Conservation (phyloP, 177 flowering plant genomes). For the Vitis hybrid region DNA sequence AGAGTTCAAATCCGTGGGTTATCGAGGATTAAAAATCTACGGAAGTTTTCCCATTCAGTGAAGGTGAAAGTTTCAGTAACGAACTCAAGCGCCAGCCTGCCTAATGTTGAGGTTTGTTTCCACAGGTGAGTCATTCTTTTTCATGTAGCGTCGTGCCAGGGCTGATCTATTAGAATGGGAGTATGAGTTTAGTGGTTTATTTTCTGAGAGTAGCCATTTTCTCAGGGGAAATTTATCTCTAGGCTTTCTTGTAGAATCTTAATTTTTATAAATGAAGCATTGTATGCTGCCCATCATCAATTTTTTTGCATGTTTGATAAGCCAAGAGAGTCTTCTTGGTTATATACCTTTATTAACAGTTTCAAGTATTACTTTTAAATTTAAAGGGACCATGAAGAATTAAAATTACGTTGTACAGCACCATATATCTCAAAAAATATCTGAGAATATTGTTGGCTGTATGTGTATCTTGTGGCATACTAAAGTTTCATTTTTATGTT, state of each 20-base stretch:
- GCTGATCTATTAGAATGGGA: neutral
- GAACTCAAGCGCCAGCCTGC: slow-evolving; percentile 28
- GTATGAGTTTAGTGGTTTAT: neutral
- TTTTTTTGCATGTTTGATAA: neutral
- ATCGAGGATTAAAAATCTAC: slow-evolving; percentile 54
- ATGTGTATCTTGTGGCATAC: neutral
- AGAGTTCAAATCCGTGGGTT: slow-evolving; percentile 68
- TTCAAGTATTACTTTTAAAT: neutral
- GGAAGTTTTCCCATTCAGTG: slow-evolving; percentile 58
- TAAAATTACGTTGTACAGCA: neutral
- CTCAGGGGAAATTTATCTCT: too few relatives aligned
- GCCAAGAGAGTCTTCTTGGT: neutral
- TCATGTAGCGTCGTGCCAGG: too few relatives aligned
- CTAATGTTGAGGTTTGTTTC: slow-evolving; percentile 66
- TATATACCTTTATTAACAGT: neutral
- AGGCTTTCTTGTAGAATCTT: neutral
- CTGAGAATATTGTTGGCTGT: neutral
- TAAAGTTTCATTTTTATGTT: neutral
- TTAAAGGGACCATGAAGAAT: neutral
- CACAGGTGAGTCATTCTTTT: slow-evolving; percentile 61
- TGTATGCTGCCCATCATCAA: too few relatives aligned
- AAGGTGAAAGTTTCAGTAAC: slow-evolving; percentile 47
- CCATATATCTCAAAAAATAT: too few relatives aligned
- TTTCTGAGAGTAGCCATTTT: neutral
- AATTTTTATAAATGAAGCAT: too few relatives aligned